Percentiles rank a stretch among this genome's conserved stretches.
Evolutionary conservation across 768 basidiomycete species (phyloP).

Genomic region (Psilocybe tampanensis): DNA sequence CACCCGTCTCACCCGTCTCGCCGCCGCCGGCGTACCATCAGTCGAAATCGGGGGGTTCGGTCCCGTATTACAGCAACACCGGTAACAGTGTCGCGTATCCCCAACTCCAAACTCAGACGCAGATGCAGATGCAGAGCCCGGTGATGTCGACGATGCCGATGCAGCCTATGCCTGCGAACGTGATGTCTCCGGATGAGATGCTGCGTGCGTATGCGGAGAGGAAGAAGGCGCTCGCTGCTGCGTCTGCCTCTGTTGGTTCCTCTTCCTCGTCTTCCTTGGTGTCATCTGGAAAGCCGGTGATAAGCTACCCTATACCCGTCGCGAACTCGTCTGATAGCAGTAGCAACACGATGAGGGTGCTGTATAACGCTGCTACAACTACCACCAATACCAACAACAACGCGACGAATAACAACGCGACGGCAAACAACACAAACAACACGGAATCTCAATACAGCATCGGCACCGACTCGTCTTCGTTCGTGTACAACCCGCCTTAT

Average conservation of each 20-base stretch:
- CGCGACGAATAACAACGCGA: neutral
- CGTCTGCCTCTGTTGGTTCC: conserved; percentile 4
- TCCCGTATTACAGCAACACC: neutral
- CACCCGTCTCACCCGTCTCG: conserved; percentile 22
- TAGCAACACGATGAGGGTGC: conserved; percentile 16
- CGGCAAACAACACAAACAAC: too few relatives aligned
- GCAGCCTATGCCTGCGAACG: conserved; percentile 33
- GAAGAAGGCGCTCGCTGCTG: conserved; percentile 20
- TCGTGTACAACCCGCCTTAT: neutral
- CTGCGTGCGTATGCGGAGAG: conserved; percentile 56
- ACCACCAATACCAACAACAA: neutral
- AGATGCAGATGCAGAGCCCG: conserved; percentile 25
- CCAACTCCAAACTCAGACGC: neutral
- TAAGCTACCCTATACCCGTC: conserved; percentile 28
- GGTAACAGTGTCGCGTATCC: neutral
- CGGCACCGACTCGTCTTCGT: neutral
- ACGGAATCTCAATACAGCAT: neutral
- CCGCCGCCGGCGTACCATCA: conserved; percentile 13
- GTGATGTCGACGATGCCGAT: conserved; percentile 35
- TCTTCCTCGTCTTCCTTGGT: too few relatives aligned
- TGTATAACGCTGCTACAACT: conserved; percentile 22
- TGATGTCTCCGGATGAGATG: conserved; percentile 74
- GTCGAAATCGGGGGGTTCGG: conserved; percentile 10
- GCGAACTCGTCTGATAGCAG: conserved; percentile 9
- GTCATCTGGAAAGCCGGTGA: conserved; percentile 11